These are phyloP conservation scores for Phyllosticta citrichinensis DNA, from an alignment of 2,329 filamentous ascomycete species.

Conservation along the genomic window DNA sequence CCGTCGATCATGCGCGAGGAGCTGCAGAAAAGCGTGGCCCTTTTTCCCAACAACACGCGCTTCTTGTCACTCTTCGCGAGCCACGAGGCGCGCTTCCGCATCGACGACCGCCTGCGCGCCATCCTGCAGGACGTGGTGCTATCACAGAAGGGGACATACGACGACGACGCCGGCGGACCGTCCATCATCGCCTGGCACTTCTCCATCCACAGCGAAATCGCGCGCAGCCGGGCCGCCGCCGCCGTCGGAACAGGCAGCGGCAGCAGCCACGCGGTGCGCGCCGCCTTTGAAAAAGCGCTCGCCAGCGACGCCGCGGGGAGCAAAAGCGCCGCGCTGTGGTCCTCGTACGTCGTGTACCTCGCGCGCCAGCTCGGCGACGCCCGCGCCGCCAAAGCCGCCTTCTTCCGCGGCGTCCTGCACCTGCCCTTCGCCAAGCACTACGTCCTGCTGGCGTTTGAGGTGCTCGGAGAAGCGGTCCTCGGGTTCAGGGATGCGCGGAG, in stretches of 20 bases:
- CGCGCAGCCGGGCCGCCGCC: conserved; percentile 30
- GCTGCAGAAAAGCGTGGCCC: conserved; percentile 48
- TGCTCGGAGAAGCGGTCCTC: conserved; percentile 26
- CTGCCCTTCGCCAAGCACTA: conserved; percentile 57
- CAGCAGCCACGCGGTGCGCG: conserved; percentile 42
- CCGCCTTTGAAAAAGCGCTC: conserved; percentile 46
- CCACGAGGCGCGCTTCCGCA: conserved; percentile 59
- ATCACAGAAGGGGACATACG: conserved; percentile 11
- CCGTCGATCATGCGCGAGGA: conserved; percentile 54
- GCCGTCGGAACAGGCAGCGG: conserved; percentile 14
- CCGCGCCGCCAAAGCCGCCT: conserved; percentile 37
- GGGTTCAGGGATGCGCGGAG: conserved; percentile 39
- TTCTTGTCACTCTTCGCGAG: conserved; percentile 65
- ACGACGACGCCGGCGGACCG: conserved; percentile 15
- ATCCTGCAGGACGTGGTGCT: conserved; percentile 41
- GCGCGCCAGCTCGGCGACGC: background rate
- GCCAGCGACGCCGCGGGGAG: conserved; percentile 17
- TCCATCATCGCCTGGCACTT: conserved; percentile 44
- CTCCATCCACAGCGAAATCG: conserved; percentile 45
- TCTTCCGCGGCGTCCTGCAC: conserved; percentile 45
- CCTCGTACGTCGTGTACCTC: conserved; percentile 18
- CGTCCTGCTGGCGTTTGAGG: conserved; percentile 46
- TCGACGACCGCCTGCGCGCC: conserved; percentile 67
- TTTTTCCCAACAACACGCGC: conserved; percentile 67
- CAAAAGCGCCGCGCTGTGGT: conserved; percentile 24